Conservation (phyloP, 495 filamentous ascomycete genomes). For the Hypoxylon lienhwacheense region DNA sequence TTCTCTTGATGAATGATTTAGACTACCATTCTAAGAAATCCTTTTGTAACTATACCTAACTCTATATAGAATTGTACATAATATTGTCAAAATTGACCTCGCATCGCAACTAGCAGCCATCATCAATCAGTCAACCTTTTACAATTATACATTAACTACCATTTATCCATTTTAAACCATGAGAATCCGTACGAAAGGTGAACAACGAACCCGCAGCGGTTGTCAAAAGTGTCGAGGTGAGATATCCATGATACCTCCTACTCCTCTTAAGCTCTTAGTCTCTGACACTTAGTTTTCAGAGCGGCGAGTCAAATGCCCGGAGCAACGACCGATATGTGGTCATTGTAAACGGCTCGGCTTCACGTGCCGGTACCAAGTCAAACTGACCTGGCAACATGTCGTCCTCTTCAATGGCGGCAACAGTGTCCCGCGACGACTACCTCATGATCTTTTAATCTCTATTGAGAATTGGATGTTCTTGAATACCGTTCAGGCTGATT, state of each 20-base stretch:
- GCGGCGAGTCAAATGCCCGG: conserved; percentile 29
- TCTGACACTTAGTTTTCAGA: conserved; percentile 11
- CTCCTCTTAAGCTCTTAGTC: neutral
- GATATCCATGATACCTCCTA: neutral
- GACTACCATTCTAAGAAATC: no score
- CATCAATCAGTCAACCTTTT: no score
- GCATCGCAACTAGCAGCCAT: no score
- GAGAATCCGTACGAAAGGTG: conserved; percentile 15
- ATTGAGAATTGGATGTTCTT: conserved; percentile 31
- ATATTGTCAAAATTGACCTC: no score
- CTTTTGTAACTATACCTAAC: no score
- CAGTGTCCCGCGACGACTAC: conserved; percentile 1
- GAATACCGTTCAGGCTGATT: conserved; percentile 19
- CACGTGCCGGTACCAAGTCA: conserved; percentile 27
- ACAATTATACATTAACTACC: no score
- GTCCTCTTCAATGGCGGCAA: neutral
- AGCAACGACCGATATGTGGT: conserved; percentile 20
- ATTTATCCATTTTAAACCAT: no score
- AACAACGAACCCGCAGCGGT: conserved; percentile 25
- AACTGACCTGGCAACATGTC: conserved; percentile 25
- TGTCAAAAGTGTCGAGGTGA: conserved; percentile 30
- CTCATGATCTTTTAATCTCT: conserved; percentile 19
- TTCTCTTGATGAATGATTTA: no score
- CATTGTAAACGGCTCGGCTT: conserved; percentile 25
- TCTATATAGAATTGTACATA: no score